Conservation (phyloP, 805 yeast species). For the Candida vartiovaarae region DNA sequence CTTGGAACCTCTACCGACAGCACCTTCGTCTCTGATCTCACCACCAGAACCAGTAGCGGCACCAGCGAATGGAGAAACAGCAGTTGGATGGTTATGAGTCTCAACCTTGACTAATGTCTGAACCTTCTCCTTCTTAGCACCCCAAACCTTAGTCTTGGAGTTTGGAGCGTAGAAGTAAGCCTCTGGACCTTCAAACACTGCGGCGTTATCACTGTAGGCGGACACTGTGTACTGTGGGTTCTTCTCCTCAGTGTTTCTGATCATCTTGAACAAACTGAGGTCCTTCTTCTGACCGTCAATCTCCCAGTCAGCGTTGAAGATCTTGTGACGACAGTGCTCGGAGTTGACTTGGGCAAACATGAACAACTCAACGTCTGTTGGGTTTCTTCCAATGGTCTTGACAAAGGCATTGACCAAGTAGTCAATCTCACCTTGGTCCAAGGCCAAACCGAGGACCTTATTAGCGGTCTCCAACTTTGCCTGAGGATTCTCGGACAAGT, state of each 20-base stretch:
- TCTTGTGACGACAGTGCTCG: constrained; percentile 98
- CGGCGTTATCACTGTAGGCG: constrained; percentile 97
- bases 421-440: constrained; percentile 88
- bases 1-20: constrained; percentile 97
- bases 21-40: constrained; percentile 99
- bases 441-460: constrained; percentile 82
- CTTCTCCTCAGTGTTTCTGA: constrained; percentile 82
- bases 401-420: constrained; percentile 81
- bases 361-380: constrained; percentile 95
- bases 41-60: constrained; percentile 99
- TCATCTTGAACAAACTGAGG: constrained; percentile 82
- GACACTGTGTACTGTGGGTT: constrained; percentile 79
- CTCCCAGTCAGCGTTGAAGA: constrained; percentile 97
- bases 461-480: constrained; percentile 71
- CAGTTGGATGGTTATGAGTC: constrained; percentile 99
- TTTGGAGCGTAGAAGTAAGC: constrained; percentile 80
- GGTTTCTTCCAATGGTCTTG: constrained; percentile 70
- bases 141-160: constrained; percentile 64
- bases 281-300: constrained; percentile 77
- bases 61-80: constrained; percentile 98
- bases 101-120: constrained; percentile 93
- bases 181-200: constrained; percentile 80
- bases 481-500: constrained; percentile 43
- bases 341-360: constrained; percentile 99
- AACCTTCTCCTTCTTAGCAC: constrained; percentile 64